Evolutionary conservation across 805 yeast species (phyloP).

Genomic region (Pichia gijzeniarum): DNA sequence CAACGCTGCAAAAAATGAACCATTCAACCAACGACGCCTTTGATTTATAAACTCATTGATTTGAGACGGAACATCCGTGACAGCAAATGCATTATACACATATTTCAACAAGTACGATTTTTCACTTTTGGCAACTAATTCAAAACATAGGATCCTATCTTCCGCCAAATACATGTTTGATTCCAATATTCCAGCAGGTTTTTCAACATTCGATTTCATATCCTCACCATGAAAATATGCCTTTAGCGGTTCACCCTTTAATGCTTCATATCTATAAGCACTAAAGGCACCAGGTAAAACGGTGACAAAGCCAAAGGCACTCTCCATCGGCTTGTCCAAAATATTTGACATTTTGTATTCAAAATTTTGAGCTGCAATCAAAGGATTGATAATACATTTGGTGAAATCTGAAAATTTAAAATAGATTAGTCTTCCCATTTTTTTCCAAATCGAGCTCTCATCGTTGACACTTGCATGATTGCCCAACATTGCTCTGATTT

Average conservation of each 20-base stretch:
- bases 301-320: slow-evolving; percentile 86
- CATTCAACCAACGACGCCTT: slow-evolving; percentile 94
- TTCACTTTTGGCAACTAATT: slow-evolving; percentile 73
- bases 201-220: slow-evolving; percentile 47
- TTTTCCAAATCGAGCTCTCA: slow-evolving; percentile 22
- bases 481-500: slow-evolving; percentile 66
- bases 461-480: slow-evolving; percentile 26
- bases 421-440: slow-evolving; percentile 40
- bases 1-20: slow-evolving; percentile 90
- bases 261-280: slow-evolving; percentile 81
- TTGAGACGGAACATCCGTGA: slow-evolving; percentile 89
- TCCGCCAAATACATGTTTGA: slow-evolving; percentile 96
- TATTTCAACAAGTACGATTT: slow-evolving; percentile 72
- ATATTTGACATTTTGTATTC: slow-evolving; percentile 94
- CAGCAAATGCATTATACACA: slow-evolving; percentile 82
- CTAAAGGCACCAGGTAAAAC: slow-evolving; percentile 96
- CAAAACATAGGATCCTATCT: slow-evolving; percentile 92
- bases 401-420: slow-evolving; percentile 33
- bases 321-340: slow-evolving; percentile 90
- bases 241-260: slow-evolving; percentile 72
- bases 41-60: slow-evolving; percentile 86
- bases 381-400: slow-evolving; percentile 57
- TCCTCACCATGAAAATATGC: slow-evolving; percentile 94
- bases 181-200: slow-evolving; percentile 78
- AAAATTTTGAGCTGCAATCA: slow-evolving; percentile 93